Percentiles rank a stretch among this genome's conserved stretches.
Evolutionary conservation across 2,329 filamentous ascomycete genomes (phyloP).

Genomic region (Pseudogymnoascus sp.): DNA sequence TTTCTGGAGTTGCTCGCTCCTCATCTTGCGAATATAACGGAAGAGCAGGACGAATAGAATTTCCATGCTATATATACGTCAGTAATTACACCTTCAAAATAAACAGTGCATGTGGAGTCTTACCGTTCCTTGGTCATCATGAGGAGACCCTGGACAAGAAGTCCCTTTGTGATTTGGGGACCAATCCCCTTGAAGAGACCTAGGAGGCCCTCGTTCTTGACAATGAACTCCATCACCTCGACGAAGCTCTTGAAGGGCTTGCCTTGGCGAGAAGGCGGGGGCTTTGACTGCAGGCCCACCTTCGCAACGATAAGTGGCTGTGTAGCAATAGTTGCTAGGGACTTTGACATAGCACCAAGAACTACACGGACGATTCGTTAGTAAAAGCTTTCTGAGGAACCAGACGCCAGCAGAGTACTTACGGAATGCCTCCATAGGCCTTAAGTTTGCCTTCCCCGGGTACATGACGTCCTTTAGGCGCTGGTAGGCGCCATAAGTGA

Average conservation of each 20-base stretch:
- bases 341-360: slow-evolving; percentile 86
- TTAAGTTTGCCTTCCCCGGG: slow-evolving; percentile 65
- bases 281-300: slow-evolving; percentile 89
- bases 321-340: slow-evolving; percentile 80
- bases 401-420: slow-evolving; percentile 34
- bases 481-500: slow-evolving; percentile 96
- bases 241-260: slow-evolving; percentile 89
- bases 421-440: slow-evolving; percentile 86
- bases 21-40: slow-evolving; percentile 66
- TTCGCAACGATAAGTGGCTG: slow-evolving; percentile 97
- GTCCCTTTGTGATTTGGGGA: slow-evolving; percentile 84
- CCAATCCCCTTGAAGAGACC: slow-evolving; percentile 96
- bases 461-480: slow-evolving; percentile 70
- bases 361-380: slow-evolving; percentile 40
- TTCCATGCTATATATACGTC: slow-evolving; percentile 52
- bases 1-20: slow-evolving; percentile 60
- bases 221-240: slow-evolving; percentile 91
- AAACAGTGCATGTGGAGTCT: slow-evolving; percentile 19
- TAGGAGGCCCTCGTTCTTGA: slow-evolving; percentile 72
- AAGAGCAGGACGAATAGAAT: slow-evolving; percentile 79
- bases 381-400: background rate
- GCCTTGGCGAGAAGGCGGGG: slow-evolving; percentile 72
- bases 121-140: slow-evolving; percentile 99
- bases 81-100: slow-evolving; percentile 12
- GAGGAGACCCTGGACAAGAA: slow-evolving; percentile 86